phyloP scores from a whole-genome alignment of 2,329 filamentous ascomycete species.

The Davidsoniella eucalypti region DNA sequence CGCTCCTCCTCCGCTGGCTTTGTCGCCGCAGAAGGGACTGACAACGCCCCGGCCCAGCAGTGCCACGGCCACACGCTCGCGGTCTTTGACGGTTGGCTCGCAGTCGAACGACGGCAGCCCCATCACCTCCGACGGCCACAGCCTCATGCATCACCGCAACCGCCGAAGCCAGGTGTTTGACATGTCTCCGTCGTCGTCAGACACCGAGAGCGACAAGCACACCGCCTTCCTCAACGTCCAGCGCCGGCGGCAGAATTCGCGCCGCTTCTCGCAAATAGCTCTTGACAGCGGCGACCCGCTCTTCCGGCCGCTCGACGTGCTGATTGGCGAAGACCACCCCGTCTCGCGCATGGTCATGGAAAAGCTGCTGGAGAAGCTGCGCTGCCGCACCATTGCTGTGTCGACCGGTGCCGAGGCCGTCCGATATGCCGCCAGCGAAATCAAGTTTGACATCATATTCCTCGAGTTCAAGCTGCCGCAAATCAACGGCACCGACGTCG shows the following conservation, averaged over 20 bases:
- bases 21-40: conserved; percentile 47
- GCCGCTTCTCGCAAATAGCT: conserved; percentile 80
- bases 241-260: conserved; percentile 83
- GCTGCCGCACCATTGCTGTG: conserved; percentile 85
- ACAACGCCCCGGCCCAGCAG: conserved; percentile 44
- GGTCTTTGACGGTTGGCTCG: conserved; percentile 86
- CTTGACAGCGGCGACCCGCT: conserved; percentile 59
- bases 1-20: conserved; percentile 32
- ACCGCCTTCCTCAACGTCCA: conserved; percentile 86
- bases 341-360: conserved; percentile 99
- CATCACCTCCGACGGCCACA: conserved; percentile 43
- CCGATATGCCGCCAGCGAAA: conserved; percentile 85
- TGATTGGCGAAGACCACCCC: conserved; percentile 95
- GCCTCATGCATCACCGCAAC: conserved; percentile 65
- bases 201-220: conserved; percentile 87
- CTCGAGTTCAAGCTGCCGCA: conserved; percentile 93
- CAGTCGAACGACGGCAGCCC: conserved; percentile 87
- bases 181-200: conserved; percentile 90
- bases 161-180: conserved; percentile 89
- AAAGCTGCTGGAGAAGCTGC: conserved; percentile 83
- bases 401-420: conserved; percentile 82
- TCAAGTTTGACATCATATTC: conserved; percentile 98
- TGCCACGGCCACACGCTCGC: conserved; percentile 46
- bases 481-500: conserved; percentile 87
- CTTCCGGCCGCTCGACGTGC: conserved; percentile 79